Base-by-base conservation (phyloP, 1,284 basidiomycete genomes). In the Cystobasidium sp. region DNA sequence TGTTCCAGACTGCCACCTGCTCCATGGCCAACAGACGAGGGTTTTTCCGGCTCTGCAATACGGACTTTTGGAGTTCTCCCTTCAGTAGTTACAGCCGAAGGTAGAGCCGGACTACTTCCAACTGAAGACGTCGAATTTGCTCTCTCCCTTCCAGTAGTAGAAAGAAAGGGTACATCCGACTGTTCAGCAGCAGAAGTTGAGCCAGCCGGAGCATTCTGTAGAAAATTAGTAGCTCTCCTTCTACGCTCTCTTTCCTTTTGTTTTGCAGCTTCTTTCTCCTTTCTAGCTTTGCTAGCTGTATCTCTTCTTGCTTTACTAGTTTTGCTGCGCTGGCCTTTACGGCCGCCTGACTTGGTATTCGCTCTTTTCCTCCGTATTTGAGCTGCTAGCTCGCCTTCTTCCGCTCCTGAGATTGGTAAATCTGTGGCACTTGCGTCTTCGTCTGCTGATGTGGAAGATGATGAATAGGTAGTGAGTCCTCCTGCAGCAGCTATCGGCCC, bases 171-270 rank as follows among this genome's bases (percentile, higher is more conserved):
- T 0, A 66, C 31, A 41, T 53, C 24, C 18, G 61, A 22, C 20
- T 66, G 49, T 18, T 39, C 64, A 10, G 31, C 37, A 10, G 16
- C 49, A 1, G 18, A 12, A 8, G 10, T 31, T 6, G 18, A 16
- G 5, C 39, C 51, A 12, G 16, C 55, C 16, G 49, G 64, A 22
- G 64, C 64, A 66, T 47, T 47, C 24, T 66, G 49, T 14, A 55
- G 39, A 24, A 66, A 55, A 43, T 66, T 66, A 4, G 51, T 43
- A 66, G 64, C 41, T 12, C 64, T 22, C 31, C 64, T 20, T 31
- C 64, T 66, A 6, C 64, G 22, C 44, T 73, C 70, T 43, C 70
- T 20, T 52, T 73, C 70, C 51, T 73, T 73, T 46, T 73, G 70
- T 52, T 66, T 73, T 49, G 52, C 70, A 6, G 14, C 55, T 31